Conservation (phyloP, 2,329 filamentous ascomycete genomes). For the Neofusicoccum kwambonambiense region DNA sequence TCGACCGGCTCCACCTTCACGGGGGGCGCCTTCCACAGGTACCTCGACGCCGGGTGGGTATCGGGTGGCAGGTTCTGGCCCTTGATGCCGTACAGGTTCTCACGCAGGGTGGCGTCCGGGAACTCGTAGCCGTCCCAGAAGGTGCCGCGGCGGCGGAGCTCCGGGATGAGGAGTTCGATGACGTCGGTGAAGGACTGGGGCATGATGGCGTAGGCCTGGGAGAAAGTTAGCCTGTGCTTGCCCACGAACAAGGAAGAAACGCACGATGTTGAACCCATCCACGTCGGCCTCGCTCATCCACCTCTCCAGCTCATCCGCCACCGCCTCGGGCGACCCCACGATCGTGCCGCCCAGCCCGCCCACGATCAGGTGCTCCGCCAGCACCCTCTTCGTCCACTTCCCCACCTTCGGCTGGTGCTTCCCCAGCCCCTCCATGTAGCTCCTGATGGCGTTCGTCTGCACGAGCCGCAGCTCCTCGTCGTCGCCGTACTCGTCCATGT, state of each 20-base stretch:
- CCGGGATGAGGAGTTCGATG: slow-evolving; percentile 59
- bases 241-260: slow-evolving; percentile 24
- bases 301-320: slow-evolving; percentile 65
- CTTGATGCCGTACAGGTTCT: slow-evolving; percentile 56
- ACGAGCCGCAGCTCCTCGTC: slow-evolving; percentile 56
- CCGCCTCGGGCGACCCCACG: slow-evolving; percentile 63
- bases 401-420: slow-evolving; percentile 31
- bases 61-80: slow-evolving; percentile 52
- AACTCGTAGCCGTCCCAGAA: slow-evolving; percentile 57
- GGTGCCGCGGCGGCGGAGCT: slow-evolving; percentile 58
- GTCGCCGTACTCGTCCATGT: slow-evolving; percentile 59
- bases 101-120: slow-evolving; percentile 58
- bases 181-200: slow-evolving; percentile 68
- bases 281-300: slow-evolving; percentile 70
- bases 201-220: slow-evolving; percentile 61
- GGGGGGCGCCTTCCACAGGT: slow-evolving; percentile 40
- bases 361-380: slow-evolving; percentile 66
- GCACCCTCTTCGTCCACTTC: slow-evolving; percentile 71
- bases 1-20: slow-evolving; percentile 27
- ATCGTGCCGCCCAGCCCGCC: slow-evolving; percentile 65
- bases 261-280: slow-evolving; percentile 72
- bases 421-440: slow-evolving; percentile 22
- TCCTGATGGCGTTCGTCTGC: slow-evolving; percentile 16
- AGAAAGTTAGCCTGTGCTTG: no score
- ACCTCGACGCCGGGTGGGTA: slow-evolving; percentile 54